Evolutionary conservation across 768 basidiomycete genomes (phyloP).

Genomic region (Termitomyces sp.): DNA sequence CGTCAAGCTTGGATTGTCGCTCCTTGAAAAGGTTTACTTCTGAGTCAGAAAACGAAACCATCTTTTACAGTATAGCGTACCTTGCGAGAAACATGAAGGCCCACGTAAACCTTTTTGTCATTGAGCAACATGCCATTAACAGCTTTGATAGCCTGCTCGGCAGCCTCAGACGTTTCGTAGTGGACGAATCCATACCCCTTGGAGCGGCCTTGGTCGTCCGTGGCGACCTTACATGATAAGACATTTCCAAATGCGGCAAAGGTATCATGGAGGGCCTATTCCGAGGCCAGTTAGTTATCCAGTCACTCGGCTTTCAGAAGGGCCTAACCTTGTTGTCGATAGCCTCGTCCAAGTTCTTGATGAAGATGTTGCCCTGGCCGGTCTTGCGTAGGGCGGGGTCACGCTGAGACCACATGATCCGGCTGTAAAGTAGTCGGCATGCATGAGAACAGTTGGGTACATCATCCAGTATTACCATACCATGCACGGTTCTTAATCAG

Average conservation of each 20-base stretch:
- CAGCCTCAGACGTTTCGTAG: slow-evolving; percentile 96
- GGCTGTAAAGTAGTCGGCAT: slow-evolving; percentile 39
- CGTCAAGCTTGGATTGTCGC: slow-evolving; percentile 96
- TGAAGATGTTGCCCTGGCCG: slow-evolving; percentile 99
- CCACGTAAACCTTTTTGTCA: slow-evolving; percentile 99
- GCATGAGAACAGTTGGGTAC: slow-evolving; percentile 8
- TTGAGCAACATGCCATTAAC: slow-evolving; percentile 99
- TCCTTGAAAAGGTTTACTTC: slow-evolving; percentile 43
- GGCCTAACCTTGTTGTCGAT: slow-evolving; percentile 90
- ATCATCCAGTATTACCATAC: slow-evolving; percentile 36
- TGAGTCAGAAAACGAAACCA: neutral
- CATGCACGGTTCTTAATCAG: slow-evolving; percentile 97
- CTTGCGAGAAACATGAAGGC: slow-evolving; percentile 96
- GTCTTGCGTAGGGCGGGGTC: slow-evolving; percentile 99
- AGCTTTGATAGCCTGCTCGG: slow-evolving; percentile 93
- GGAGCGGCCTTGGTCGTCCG: slow-evolving; percentile 91
- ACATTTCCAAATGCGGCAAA: slow-evolving; percentile 99
- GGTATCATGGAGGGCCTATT: slow-evolving; percentile 95
- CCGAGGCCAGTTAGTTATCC: neutral
- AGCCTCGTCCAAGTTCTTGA: slow-evolving; percentile 96
- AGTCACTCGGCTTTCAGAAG: neutral
- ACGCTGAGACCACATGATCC: slow-evolving; percentile 99
- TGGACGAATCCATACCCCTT: slow-evolving; percentile 99
- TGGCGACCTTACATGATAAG: slow-evolving; percentile 98
- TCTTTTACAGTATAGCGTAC: slow-evolving; percentile 29